Evolutionary conservation across 2,329 filamentous ascomycete species (phyloP), one percentile per base, ranked within the genome.

Genomic region (Pseudopithomyces chartarum): DNA sequence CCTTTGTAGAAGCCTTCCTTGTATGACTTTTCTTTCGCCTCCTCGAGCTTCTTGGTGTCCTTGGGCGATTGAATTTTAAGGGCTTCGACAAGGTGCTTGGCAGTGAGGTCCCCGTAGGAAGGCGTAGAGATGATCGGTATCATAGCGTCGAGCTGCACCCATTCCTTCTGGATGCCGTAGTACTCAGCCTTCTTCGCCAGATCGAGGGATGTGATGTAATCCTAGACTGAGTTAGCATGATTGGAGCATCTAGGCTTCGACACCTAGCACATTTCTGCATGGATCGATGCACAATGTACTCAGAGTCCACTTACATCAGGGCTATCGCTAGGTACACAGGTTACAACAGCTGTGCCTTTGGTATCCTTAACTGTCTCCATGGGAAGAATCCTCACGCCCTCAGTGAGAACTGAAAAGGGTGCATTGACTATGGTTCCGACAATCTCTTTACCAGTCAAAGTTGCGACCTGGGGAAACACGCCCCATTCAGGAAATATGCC

Each of bases 1-100:
- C 95, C 95, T 79, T 97, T 92, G 81, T 99, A 99, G 82, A 91
- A 98, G 15, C 93, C 95, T 73, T 97, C 93, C 78, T 95, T 97
- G 84, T 99, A 99, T 0, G 95, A 93, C 63, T 96, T 81, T 65
- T 98, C 94, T 80, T 99, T 99, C 44, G 95, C 95, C 76, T 97
- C 90, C 44, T 90, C 90, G 45, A 99, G 87, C 78, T 93, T 90
- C 74, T 91, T 95, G 34, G 88, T 85, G 73, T 99, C 95, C 79
- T 99, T 99, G 60, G 95, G 94, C 12, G 94, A 98, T 63, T 91
- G 89, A 73, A 99, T 99, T 84, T 98, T 98, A 75, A 97, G 83
- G 76, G 95, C 87, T 81, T 97, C 91, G 52, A 96, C 90, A 57
- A 99, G 81, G 67, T 87, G 85, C 63, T 90, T 88, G 0, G 95